phyloP scores from a whole-genome alignment of 495 filamentous ascomycete species.

The Sabuloglossum arenarium region DNA sequence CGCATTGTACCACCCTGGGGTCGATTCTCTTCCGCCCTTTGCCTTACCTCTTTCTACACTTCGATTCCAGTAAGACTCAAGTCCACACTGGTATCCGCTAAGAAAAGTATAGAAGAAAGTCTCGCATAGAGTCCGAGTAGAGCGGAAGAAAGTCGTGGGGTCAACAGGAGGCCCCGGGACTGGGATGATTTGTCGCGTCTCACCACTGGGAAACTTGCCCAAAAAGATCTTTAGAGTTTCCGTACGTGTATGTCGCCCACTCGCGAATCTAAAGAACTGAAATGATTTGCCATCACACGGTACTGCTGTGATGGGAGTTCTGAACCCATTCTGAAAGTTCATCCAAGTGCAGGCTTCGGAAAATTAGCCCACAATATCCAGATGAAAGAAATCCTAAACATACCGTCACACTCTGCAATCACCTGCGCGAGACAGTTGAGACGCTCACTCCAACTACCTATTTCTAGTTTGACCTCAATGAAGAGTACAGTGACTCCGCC shows the following conservation, averaged over 20 bases:
- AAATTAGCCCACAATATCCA: neutral
- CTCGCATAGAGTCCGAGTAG: neutral
- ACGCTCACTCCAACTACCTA: neutral
- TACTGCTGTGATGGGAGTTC: neutral
- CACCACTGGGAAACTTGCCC: neutral
- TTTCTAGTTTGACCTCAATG: neutral
- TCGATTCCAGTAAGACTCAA: neutral
- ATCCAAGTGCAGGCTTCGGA: neutral
- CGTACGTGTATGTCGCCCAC: neutral
- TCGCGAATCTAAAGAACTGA: neutral
- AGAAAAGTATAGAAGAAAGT: neutral
- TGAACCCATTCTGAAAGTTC: neutral
- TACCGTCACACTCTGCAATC: neutral
- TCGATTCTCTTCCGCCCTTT: neutral
- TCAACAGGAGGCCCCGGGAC: neutral
- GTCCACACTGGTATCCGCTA: neutral
- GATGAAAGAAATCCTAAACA: neutral
- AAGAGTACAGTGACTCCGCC: neutral
- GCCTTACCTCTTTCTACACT: neutral
- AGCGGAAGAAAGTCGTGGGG: neutral
- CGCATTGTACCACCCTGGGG: neutral
- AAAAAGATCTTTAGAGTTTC: neutral
- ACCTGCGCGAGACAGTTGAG: neutral
- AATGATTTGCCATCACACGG: neutral
- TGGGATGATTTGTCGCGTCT: neutral